Percentiles rank a stretch among this genome's conserved stretches.
These are phyloP conservation scores for Orbilia brochopaga DNA, from an alignment of 2,329 filamentous ascomycete species.

Conservation along the genomic window DNA sequence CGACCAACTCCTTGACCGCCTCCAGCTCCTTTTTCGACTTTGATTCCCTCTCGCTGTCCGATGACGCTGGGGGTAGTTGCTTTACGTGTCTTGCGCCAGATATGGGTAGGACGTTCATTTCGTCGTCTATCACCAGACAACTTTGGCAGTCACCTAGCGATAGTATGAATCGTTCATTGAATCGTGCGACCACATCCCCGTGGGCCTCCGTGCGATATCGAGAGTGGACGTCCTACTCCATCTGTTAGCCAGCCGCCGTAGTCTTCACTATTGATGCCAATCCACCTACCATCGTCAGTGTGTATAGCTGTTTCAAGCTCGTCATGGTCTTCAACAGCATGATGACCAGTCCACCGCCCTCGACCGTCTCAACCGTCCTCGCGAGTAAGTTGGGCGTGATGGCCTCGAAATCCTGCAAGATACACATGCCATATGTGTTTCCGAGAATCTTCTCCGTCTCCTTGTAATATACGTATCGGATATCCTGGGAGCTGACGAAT, in stretches of 20 bases:
- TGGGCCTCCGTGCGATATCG: constrained; percentile 96
- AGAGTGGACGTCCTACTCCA: constrained; percentile 78
- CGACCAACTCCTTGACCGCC: constrained; percentile 82
- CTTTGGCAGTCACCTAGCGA: constrained; percentile 94
- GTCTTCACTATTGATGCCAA: neutral
- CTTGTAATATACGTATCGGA: constrained; percentile 99
- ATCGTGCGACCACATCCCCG: constrained; percentile 89
- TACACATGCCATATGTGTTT: constrained; percentile 98
- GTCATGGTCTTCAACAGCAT: constrained; percentile 94
- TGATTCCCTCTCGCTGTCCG: constrained; percentile 72
- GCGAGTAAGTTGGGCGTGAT: constrained; percentile 96
- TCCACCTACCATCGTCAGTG: constrained; percentile 74
- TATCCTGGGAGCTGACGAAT: constrained; percentile 94
- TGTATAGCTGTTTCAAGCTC: constrained; percentile 96
- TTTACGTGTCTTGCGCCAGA: constrained; percentile 92
- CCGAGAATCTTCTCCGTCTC: constrained; percentile 98
- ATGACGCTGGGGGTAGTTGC: constrained; percentile 75
- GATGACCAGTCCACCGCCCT: constrained; percentile 90
- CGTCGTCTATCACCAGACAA: constrained; percentile 95
- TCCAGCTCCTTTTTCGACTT: constrained; percentile 77
- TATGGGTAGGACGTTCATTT: constrained; percentile 95
- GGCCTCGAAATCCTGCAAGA: constrained; percentile 96
- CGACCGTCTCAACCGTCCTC: constrained; percentile 93
- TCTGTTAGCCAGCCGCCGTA: constrained; percentile 5
- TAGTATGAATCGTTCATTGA: constrained; percentile 96